Evolutionary conservation across 768 basidiomycete genomes (phyloP).

Genomic region (Bullera alba): DNA sequence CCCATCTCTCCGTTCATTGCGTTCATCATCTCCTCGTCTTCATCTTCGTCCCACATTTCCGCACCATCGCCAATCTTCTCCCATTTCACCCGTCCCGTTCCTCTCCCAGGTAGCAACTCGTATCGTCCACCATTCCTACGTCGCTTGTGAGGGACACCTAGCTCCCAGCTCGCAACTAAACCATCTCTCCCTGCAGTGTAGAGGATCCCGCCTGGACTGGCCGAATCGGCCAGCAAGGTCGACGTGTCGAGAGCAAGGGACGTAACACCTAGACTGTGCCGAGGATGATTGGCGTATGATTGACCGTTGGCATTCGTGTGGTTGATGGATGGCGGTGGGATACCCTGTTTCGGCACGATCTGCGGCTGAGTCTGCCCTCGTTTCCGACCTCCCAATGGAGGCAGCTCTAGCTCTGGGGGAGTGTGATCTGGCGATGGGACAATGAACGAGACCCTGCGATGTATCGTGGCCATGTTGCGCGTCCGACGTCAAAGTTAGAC

Average conservation of each 20-base stretch:
- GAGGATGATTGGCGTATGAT: slow-evolving; percentile 51
- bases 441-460: slow-evolving; percentile 71
- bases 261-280: slow-evolving; percentile 77
- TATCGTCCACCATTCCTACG: slow-evolving; percentile 45
- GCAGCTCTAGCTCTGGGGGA: slow-evolving; percentile 63
- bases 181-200: slow-evolving; percentile 89
- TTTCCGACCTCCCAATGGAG: slow-evolving; percentile 58
- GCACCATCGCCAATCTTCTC: slow-evolving; percentile 72
- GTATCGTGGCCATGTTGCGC: no score
- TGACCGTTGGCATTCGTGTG: slow-evolving; percentile 1
- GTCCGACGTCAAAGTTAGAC: no score
- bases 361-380: slow-evolving; percentile 66
- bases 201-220: slow-evolving; percentile 70
- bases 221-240: slow-evolving; percentile 63
- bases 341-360: slow-evolving; percentile 49
- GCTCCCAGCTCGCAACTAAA: slow-evolving; percentile 78
- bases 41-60: slow-evolving; percentile 68
- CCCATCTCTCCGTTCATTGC: slow-evolving; percentile 38
- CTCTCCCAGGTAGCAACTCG: slow-evolving; percentile 19
- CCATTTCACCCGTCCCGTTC: slow-evolving; percentile 43
- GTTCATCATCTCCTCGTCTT: slow-evolving; percentile 57
- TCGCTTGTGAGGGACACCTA: slow-evolving; percentile 59
- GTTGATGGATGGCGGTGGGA: neutral
- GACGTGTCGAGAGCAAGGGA: slow-evolving; percentile 81
- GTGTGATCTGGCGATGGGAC: slow-evolving; percentile 64